These are phyloP conservation scores for Podospora anserina DNA, from an alignment of 495 filamentous ascomycete species.

Conservation along the genomic window DNA sequence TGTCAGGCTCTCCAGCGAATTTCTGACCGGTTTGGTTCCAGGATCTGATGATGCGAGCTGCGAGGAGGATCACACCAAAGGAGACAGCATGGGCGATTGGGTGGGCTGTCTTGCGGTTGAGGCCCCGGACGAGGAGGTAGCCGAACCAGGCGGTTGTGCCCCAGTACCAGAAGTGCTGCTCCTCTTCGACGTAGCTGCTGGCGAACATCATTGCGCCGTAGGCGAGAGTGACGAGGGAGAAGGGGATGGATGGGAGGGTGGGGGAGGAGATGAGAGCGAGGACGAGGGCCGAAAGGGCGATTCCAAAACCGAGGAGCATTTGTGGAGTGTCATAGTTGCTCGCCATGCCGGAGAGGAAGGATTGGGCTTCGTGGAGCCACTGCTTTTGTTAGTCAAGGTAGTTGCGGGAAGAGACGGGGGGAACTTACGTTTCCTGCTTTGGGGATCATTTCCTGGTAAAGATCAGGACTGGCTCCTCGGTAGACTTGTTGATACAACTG, in stretches of 20 bases:
- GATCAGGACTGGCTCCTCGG: not conserved
- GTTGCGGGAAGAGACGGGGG: not conserved
- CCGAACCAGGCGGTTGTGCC: constrained; percentile 71
- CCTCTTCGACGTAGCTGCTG: constrained; percentile 95
- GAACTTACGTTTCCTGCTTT: not conserved
- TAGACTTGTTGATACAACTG: not conserved
- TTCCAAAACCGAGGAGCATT: constrained; percentile 34
- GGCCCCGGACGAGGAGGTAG: constrained; percentile 57
- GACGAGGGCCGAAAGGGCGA: constrained; percentile 27
- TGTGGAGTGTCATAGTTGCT: constrained; percentile 78
- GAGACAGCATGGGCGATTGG: constrained; percentile 16
- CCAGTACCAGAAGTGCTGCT: constrained; percentile 99
- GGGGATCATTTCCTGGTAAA: not conserved
- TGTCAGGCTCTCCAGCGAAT: constrained; percentile 81
- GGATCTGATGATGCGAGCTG: constrained; percentile 62
- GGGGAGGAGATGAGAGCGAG: constrained; percentile 25
- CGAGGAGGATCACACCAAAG: constrained; percentile 35
- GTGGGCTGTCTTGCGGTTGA: constrained; percentile 21
- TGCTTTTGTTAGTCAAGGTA: constrained; percentile 27
- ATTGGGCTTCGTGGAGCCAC: constrained; percentile 69
- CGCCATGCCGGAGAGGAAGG: constrained; percentile 75
- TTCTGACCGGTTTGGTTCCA: constrained; percentile 99
- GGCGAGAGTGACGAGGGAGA: constrained; percentile 44
- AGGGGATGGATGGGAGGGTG: constrained; percentile 12
- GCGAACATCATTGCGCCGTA: constrained; percentile 95